Evolutionary conservation across 306 rosid genomes (phyloP), one percentile per base, ranked within the genome.

Genomic region (Cicer arietinum): DNA sequence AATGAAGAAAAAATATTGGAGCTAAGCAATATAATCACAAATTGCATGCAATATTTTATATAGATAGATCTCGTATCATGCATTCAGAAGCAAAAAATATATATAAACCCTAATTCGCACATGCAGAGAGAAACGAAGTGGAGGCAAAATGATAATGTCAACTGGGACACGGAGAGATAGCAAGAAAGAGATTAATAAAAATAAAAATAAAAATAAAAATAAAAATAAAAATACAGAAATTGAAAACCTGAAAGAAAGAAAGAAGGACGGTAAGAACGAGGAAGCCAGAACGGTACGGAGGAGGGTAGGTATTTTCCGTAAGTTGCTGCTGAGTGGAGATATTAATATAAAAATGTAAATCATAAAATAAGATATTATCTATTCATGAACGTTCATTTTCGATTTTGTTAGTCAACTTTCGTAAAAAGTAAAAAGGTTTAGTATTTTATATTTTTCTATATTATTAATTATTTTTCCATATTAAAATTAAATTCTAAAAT

Each of bases 101-200:
- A 47, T 47, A 11, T 41, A 74, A 74, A 80, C 73, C 69, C 76
- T 67, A 80, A 67, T 48, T 48, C 46, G 58, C 52, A 69, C 40
- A 47, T 35, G 73, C 44, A 39, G 25, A 35, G 25, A 3, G 37
- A 10, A 67, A 50, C 22, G 45, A 42, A 44, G 53, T 60, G 11
- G 13, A 20, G 2, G 30, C 37, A 20, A 17, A 18, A 18, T 8
- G 39, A 56, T 18, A 52, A 52, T 52, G 10, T 52, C 25, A 52
- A 16, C 11, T 12, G 1, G 7, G 17, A 45, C 13, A 45, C 4
- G 10, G n/a, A 59, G 43, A 11, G 17, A 30, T 30, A 30, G 37
- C 37, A 30, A 20, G 61, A 57, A 8, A 30, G 17, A 2, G 44
- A 3, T 11, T 13, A 37, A 30, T n/a, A 35, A 12, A 60, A 20